Evolutionary conservation across 371 early-diverging fungal species (phyloP), one percentile per base, ranked within the genome.

Genomic region (Rhizomucor miehei): DNA sequence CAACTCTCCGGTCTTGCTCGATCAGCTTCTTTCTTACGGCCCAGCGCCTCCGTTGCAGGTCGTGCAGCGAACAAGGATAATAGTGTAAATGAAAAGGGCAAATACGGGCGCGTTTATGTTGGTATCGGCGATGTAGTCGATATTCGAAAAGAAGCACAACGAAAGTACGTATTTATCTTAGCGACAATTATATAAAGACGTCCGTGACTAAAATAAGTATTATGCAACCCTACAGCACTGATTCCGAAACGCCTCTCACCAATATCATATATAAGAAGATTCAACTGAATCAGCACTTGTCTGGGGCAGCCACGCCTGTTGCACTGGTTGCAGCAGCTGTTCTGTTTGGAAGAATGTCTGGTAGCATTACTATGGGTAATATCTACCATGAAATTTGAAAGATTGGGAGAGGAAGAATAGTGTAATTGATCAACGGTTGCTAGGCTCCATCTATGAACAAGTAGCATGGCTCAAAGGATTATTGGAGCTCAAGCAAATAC

Each of bases 101-200:
- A 66, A 50, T 78, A 74, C 49, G 79, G 79, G 4, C 68, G 79
- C 29, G 79, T 60, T 2, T 75, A 66, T 44, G 61, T 78, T 16
- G 71, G 73, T 9, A 64, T 78, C 54, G 75, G 79, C 2, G 44
- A 75, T 6, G 52, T 54, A 0, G 58, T 78, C 41, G 63, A 69
- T 41, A 57, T 73, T 2, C 50, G 25, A 16, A 41, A 51, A 29
- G 36, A 44, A 23, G 51, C 57, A 10, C 44, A 54, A 12, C 38
- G 40, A 21, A 57, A 34, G 57, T 50, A 36, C 17, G 45, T 45
- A 54, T 17, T 40, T 16, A n/a, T 9, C 12, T 17, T 19, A 21
- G 10, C 21, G 35, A 14, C 29, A 45, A n/a, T n/a, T n/a, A n/a
- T n/a, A n/a, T n/a, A n/a, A n/a, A n/a, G n/a, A n/a, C n/a, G n/a